These are phyloP conservation scores for Coprinellus micaceus DNA, from an alignment of 768 basidiomycete species.

Conservation along the genomic window DNA sequence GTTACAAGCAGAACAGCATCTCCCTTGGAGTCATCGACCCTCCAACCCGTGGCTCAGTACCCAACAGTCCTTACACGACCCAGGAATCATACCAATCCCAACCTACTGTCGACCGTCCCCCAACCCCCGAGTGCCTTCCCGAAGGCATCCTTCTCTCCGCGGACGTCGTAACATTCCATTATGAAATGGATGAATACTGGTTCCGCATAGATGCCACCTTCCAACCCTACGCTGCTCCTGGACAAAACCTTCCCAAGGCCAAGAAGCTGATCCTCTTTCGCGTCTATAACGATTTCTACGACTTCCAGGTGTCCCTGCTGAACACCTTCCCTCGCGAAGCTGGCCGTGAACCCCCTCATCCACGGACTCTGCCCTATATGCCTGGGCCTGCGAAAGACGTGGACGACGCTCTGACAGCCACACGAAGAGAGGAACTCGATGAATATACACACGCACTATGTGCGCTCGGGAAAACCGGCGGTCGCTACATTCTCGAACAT, in stretches of 20 bases:
- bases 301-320: slow-evolving; percentile 89
- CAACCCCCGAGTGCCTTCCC: slow-evolving; percentile 52
- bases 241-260: slow-evolving; percentile 58
- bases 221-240: slow-evolving; percentile 71
- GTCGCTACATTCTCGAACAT: slow-evolving; percentile 79
- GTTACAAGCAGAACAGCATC: slow-evolving; percentile 95
- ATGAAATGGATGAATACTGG: slow-evolving; percentile 95
- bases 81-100: slow-evolving; percentile 24
- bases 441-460: slow-evolving; percentile 84
- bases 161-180: slow-evolving; percentile 94
- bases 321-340: slow-evolving; percentile 89
- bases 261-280: slow-evolving; percentile 87
- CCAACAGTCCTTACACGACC: slow-evolving; percentile 39
- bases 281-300: slow-evolving; percentile 97
- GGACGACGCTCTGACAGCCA: slow-evolving; percentile 77
- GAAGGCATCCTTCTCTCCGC: slow-evolving; percentile 84
- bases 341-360: slow-evolving; percentile 63
- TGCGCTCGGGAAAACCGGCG: slow-evolving; percentile 59
- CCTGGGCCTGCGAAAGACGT: slow-evolving; percentile 88
- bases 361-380: slow-evolving; percentile 92
- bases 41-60: slow-evolving; percentile 37
- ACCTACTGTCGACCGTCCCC: slow-evolving; percentile 28
- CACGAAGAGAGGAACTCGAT: slow-evolving; percentile 79
- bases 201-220: slow-evolving; percentile 90
- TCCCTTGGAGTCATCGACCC: slow-evolving; percentile 87